Percentiles rank a stretch among this genome's conserved stretches.
phyloP scores from a whole-genome alignment of 306 rosid genomes.

The Nissolia schottii region DNA sequence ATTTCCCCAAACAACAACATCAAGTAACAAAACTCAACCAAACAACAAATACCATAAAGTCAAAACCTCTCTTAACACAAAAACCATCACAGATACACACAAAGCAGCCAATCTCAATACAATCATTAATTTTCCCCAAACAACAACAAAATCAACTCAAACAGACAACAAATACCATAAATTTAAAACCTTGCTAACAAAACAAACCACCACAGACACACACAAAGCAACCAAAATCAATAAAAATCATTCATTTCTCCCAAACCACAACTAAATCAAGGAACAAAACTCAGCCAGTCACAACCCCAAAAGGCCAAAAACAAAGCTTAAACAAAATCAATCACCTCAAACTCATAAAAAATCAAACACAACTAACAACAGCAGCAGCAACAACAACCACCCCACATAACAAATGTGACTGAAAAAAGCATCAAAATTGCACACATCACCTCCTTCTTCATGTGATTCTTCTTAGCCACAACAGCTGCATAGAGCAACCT shows the following conservation, averaged over 20 bases:
- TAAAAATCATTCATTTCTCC: too few species aligned
- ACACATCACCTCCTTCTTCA: constrained; percentile 61
- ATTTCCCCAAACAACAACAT: neutral
- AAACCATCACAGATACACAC: neutral
- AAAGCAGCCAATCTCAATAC: neutral
- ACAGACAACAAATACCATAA: too few species aligned
- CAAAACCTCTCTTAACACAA: neutral
- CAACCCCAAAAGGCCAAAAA: too few species aligned
- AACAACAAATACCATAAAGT: neutral
- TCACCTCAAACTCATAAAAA: too few species aligned
- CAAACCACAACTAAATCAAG: too few species aligned
- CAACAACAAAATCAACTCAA: neutral
- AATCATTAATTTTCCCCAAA: neutral
- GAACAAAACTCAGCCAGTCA: too few species aligned
- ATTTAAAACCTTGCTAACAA: neutral
- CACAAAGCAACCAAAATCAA: neutral
- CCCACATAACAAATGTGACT: neutral
- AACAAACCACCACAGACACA: neutral
- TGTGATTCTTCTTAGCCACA: constrained; percentile 57
- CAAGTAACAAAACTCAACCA: neutral
- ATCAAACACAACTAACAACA: too few species aligned
- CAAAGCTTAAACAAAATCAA: too few species aligned
- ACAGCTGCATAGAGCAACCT: constrained; percentile 87
- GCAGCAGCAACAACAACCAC: neutral
- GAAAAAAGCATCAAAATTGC: neutral